These are phyloP conservation scores for Candida koratica DNA, from an alignment of 805 yeast species.

Conservation along the genomic window DNA sequence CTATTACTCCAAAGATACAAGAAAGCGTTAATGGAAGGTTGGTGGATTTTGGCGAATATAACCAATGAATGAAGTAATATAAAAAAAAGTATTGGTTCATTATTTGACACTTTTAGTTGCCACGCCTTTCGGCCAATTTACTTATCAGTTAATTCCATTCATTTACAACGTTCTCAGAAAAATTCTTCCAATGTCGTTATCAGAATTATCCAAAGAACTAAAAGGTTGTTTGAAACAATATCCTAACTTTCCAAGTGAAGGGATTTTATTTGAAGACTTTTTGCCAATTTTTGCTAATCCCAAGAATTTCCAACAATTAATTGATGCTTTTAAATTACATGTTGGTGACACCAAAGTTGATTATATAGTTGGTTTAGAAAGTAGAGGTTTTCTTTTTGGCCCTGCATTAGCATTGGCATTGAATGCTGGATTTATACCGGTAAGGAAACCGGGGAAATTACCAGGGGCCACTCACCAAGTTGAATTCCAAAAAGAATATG, in stretches of 20 bases:
- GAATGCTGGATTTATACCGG: constrained; percentile 88
- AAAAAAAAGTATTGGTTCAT: not conserved
- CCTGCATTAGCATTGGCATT: constrained; percentile 90
- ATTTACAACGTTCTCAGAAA: not conserved
- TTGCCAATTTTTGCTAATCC: constrained; percentile 88
- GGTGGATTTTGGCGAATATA: constrained; percentile 3
- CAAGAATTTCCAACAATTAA: constrained; percentile 69
- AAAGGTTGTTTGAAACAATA: constrained; percentile 53
- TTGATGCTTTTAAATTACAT: constrained; percentile 77
- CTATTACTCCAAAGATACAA: constrained; percentile 1
- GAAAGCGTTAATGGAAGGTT: constrained; percentile 1
- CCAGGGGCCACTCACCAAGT: constrained; percentile 81
- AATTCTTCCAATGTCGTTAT: constrained; percentile 19
- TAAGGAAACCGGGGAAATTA: constrained; percentile 91
- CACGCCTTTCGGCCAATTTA: not conserved
- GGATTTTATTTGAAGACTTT: constrained; percentile 92
- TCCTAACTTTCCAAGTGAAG: constrained; percentile 92
- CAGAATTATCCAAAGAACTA: constrained; percentile 34
- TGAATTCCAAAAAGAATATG: constrained; percentile 86
- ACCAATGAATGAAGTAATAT: not conserved
- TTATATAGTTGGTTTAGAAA: constrained; percentile 89
- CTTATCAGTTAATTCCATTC: not conserved
- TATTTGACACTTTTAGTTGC: not conserved
- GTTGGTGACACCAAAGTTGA: constrained; percentile 68
- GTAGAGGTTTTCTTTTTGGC: constrained; percentile 95